These are phyloP conservation scores for Citrullus mucosospermus DNA, from an alignment of 306 rosid species.

Conservation along the genomic window DNA sequence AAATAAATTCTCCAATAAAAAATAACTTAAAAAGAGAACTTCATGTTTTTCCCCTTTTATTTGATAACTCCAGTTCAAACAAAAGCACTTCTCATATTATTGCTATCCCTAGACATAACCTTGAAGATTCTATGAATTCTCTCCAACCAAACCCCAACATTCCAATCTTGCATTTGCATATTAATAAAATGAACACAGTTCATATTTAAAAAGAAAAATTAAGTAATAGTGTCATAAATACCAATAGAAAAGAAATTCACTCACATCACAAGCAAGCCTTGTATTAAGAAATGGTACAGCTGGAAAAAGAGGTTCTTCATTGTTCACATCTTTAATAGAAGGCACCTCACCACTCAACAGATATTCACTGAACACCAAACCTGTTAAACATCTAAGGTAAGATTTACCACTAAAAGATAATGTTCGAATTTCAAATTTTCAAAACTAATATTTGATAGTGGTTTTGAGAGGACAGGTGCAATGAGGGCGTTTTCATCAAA, in stretches of 20 bases:
- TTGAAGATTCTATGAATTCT: background rate
- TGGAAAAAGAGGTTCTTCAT: slow-evolving; percentile 85
- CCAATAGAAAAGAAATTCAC: slow-evolving; percentile 16
- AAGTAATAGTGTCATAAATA: background rate
- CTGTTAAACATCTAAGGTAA: slow-evolving; percentile 26
- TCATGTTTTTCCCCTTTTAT: too few relatives aligned
- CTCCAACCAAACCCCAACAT: background rate
- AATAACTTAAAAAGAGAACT: background rate
- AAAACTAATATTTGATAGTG: background rate
- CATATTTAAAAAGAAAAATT: background rate
- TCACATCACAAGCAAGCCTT: slow-evolving; percentile 42
- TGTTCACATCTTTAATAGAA: slow-evolving; percentile 72
- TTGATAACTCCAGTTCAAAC: background rate
- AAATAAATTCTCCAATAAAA: too few relatives aligned
- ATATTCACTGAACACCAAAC: slow-evolving; percentile 89
- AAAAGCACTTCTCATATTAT: background rate
- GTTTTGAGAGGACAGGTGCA: background rate
- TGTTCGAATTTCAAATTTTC: background rate
- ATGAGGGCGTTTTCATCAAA: background rate
- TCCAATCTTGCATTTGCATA: background rate
- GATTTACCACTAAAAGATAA: background rate
- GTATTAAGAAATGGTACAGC: slow-evolving; percentile 50
- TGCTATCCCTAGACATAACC: background rate
- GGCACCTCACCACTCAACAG: slow-evolving; percentile 85
- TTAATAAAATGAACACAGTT: background rate